Evolutionary conservation across 306 rosid species (phyloP).

Genomic region (Benincasa hispida): DNA sequence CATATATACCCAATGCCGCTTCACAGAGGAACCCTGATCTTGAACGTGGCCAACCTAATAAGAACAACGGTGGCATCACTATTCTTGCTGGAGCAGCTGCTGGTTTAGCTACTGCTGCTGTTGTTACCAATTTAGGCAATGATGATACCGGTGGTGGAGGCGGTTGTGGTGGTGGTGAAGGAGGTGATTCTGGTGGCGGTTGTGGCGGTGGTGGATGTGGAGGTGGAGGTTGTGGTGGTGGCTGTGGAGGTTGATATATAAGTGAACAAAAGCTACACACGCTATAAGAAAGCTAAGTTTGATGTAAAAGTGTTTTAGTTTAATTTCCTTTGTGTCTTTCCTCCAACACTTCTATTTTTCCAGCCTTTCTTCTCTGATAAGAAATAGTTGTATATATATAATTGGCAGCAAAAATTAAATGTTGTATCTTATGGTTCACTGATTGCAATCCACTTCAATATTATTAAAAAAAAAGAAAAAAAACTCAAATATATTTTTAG

Average conservation of each 20-base stretch:
- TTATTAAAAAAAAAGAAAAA: no score
- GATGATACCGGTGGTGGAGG: not conserved
- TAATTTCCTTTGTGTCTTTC: no score
- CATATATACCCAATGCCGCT: not conserved
- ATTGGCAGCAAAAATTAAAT: no score
- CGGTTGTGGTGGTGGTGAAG: not conserved
- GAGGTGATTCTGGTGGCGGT: not conserved
- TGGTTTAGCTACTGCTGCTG: slow-evolving; percentile 8
- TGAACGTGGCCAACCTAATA: slow-evolving; percentile 2
- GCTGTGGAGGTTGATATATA: not conserved
- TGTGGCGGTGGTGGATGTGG: not conserved
- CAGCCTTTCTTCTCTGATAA: not conserved
- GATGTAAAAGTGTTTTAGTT: not conserved
- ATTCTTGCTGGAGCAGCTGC: slow-evolving; percentile 15
- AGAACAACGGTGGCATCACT: slow-evolving; percentile 16
- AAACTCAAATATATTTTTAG: no score
- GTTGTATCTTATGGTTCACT: no score
- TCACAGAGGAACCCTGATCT: not conserved
- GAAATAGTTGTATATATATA: not conserved
- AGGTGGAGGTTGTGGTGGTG: not conserved
- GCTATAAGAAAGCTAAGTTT: not conserved
- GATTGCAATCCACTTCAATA: no score
- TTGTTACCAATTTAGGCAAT: not conserved
- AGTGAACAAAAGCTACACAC: not conserved
- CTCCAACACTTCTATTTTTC: not conserved